Evolutionary conservation across 441 rosid species (phyloP), one percentile per base, ranked within the genome.

Genomic region (Bocquillonia castaneifolia): DNA sequence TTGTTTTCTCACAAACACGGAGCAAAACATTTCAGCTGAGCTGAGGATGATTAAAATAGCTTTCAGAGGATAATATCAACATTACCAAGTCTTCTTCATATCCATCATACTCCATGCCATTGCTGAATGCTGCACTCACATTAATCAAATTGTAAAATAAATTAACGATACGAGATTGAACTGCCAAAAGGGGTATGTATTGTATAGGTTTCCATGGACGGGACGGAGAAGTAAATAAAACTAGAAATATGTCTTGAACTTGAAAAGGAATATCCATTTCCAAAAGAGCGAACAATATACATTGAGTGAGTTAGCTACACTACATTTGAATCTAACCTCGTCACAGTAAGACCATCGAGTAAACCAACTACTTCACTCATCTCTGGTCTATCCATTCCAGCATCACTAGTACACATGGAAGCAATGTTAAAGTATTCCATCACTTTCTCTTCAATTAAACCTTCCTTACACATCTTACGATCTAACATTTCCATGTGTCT

Each of bases 401-500:
- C 18, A 63, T 86, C 92, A 3, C 62, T 71, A 0, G 83, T 73
- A 75, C 98, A 93, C 81, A 63, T 7, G 23, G 77, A 63, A 4
- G 96, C 97, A 42, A 90, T 88, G 67, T 78, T 51, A 60, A 93
- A 83, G 64, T 80, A 93, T 68, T 86, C 88, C 54, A 74, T 64
- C 20, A 90, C 86, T 6, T 64, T 54, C 0, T 15, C 81, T 61
- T 77, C 80, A 0, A 25, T 73, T 48, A 81, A 29, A 1, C 67
- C 85, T 28, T 78, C 80, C 53, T 66, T 72, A 0, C 42, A n/a
- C 44, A 76, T 63, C 9, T 68, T 75, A 0, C 70, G 18, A 39
- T 85, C 87, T 5, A 93, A 74, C 87, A 93, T 91, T 67, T 93
- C 93, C 66, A 71, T 54, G 39, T 73, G 75, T 70, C 72, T 66